A percentile compares a stretch with the other conserved stretches of the same genome.
Evolutionary conservation across 1,139 yeast species (phyloP).

Genomic region (Hyphopichia buzzinii): DNA sequence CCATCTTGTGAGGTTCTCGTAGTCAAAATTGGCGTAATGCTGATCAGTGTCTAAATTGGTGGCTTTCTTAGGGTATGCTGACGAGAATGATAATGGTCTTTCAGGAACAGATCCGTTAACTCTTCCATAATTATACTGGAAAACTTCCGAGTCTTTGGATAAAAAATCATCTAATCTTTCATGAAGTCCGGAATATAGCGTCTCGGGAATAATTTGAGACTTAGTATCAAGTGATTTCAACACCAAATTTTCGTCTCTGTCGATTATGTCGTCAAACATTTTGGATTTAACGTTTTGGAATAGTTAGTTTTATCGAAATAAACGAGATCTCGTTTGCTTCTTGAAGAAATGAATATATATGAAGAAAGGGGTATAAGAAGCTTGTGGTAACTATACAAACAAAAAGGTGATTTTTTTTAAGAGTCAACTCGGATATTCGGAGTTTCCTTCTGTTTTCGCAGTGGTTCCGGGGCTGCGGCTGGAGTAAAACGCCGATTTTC

Average conservation of each 20-base stretch:
- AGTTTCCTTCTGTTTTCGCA: not conserved
- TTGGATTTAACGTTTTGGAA: not conserved
- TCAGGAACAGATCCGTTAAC: slow-evolving; percentile 25
- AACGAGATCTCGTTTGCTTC: too few relatives aligned
- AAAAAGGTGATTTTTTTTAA: too few relatives aligned
- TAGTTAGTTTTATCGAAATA: too few relatives aligned
- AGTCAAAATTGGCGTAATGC: slow-evolving; percentile 28
- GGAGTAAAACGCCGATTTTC: slow-evolving; percentile 4
- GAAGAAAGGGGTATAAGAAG: not conserved
- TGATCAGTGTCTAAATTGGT: slow-evolving; percentile 34
- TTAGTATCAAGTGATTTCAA: slow-evolving; percentile 4
- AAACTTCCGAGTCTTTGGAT: slow-evolving; percentile 23
- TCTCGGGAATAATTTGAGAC: not conserved
- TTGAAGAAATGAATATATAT: not conserved
- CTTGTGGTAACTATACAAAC: too few relatives aligned
- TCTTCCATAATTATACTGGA: slow-evolving; percentile 15
- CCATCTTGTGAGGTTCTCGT: slow-evolving; percentile 30
- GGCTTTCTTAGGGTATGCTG: slow-evolving; percentile 34
- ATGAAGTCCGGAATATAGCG: not conserved
- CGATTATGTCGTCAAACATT: slow-evolving; percentile 16
- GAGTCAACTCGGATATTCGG: too few relatives aligned
- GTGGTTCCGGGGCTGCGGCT: not conserved
- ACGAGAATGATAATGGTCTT: slow-evolving; percentile 26
- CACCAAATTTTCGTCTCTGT: slow-evolving; percentile 14
- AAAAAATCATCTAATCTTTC: slow-evolving; percentile 8